Conservation (phyloP, 495 filamentous ascomycete species). For the Penicillium alfredii region DNA sequence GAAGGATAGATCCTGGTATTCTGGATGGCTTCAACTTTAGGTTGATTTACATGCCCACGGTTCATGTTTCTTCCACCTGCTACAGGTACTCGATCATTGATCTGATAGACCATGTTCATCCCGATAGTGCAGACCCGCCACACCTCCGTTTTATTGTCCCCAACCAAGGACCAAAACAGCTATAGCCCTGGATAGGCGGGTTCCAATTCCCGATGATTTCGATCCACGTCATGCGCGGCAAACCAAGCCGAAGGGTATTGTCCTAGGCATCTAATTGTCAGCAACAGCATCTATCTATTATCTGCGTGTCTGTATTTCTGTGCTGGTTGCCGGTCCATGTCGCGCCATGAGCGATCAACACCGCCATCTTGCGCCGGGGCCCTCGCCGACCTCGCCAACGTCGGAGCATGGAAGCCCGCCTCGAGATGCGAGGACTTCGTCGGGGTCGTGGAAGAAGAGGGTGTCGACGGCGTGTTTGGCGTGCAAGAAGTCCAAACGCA, state of each 20-base stretch:
- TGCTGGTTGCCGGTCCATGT: not conserved
- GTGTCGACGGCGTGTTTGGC: conserved; percentile 44
- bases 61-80: too few species aligned
- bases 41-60: too few species aligned
- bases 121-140: too few species aligned
- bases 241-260: too few species aligned
- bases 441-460: conserved; percentile 32
- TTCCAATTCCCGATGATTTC: conserved; percentile 8
- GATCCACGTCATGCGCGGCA: conserved; percentile 9
- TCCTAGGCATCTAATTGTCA: too few species aligned
- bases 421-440: conserved; percentile 8
- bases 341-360: conserved; percentile 25
- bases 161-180: not conserved
- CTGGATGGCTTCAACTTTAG: too few species aligned
- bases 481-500: conserved; percentile 46
- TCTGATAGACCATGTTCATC: too few species aligned
- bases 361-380: conserved; percentile 23
- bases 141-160: not conserved
- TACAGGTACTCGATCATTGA: too few species aligned
- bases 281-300: too few species aligned
- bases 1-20: too few species aligned
- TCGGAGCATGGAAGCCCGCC: conserved; percentile 17
- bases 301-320: too few species aligned
- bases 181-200: conserved; percentile 5
- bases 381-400: conserved; percentile 28